Evolutionary conservation across 805 yeast genomes (phyloP), one percentile per base, ranked within the genome.

Genomic region (Monosporozyma unispora): DNA sequence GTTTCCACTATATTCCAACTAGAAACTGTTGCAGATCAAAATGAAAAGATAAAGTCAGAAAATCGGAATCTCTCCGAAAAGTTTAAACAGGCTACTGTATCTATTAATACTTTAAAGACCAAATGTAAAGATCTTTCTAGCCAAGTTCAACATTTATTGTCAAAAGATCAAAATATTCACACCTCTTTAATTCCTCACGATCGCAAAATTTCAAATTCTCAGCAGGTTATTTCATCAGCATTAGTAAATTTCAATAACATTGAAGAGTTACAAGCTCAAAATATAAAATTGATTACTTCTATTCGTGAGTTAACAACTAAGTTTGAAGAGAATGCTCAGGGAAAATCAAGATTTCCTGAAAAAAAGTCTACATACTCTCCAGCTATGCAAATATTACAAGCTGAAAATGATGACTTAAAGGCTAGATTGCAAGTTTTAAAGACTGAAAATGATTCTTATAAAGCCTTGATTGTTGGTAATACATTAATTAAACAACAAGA

Each of bases 101-200:
- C 68, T 25, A 64, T 70, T 21, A 52, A 74, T 22, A 54, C 77
- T 4, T 63, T 84, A 53, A 73, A 75, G 43, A 77, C 75, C 50
- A 80, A 83, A 54, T 77, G 83, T 41, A 68, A 74, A 27, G 97
- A 91, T 59, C 69, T 91, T 38, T 86, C 95, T 6, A 79, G 81
- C 41, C 98, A 91, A 63, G 76, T 93, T n/a, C 87, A 86, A 56
- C 76, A 74, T 45, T 72, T 89, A 35, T 71, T 91, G 38, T 47
- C 66, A 3, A 55, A 52, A 16, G 71, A 70, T 41, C 67, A 66
- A 4, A 62, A 59, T 18, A 58, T 55, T 3, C 45, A 55, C 14
- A 55, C 62, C 33, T 80, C 74, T 50, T 74, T 81, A 3, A 96
- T 14, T 31, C 18, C 6, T 12, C 4, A 12, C 14, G 35, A 31